Evolutionary conservation across 106 monocot genomes (phyloP), one percentile per base, ranked within the genome.

Genomic region (Apostasia shenzhenica): DNA sequence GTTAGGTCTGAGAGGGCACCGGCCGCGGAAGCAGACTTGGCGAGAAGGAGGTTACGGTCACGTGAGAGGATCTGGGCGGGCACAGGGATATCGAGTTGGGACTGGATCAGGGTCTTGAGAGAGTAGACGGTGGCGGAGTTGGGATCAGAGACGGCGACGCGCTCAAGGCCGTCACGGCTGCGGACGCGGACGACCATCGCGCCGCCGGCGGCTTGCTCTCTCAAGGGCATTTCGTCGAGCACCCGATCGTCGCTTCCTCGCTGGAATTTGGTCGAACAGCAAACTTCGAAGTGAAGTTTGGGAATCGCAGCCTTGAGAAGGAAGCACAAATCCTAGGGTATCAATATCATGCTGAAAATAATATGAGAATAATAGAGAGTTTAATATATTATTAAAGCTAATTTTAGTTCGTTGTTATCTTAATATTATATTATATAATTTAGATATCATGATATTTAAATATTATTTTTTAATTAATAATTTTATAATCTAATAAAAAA

Each of bases 161-260:
- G 81, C 79, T 97, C 97, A 5, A 89, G 79, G 54, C 97, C 97
- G 73, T 97, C 97, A 56, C 97, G 88, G 83, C 92, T 97, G 45
- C 92, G 89, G 77, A 97, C 78, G 11, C 97, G 86, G 40, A 97
- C 61, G 81, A 97, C 87, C 97, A 97, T 97, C 67, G 47, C 69
- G 8, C 54, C 59, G 55, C 38, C 75, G 59, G 0, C 46, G 71
- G 8, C 61, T 48, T 6, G 48, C 49, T 65, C 65, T 0, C 14
- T 10, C 14, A 12, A 26, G 48, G 48, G 48, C 65, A 65, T 48
- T 65, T 45, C 45, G 62, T 62, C 62, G 45, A 62, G 62, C 45
- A 45, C 1, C 8, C 14, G 59, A 8, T 13, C 13, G 3, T 42
- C 45, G 26, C 26, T 26, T 26, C 26, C 26, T 0, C 26, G 26